Conservation (phyloP, 192 early-diverging fungal species). For the Linnemannia schmuckeri region DNA sequence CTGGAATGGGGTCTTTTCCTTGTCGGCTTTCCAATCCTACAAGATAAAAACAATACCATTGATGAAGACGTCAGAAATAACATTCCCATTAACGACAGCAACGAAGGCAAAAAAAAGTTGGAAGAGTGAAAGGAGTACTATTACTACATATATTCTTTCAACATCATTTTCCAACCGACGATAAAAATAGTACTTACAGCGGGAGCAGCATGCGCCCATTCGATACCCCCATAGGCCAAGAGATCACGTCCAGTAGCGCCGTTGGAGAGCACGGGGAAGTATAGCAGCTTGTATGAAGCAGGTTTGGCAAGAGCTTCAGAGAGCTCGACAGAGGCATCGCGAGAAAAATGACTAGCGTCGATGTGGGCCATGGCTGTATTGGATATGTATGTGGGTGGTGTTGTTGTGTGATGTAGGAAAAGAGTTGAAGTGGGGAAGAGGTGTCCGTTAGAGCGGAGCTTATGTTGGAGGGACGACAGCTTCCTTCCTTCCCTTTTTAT, state of each 20-base stretch:
- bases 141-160: not conserved
- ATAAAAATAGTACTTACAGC: not conserved
- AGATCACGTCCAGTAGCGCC: slow-evolving; percentile 21
- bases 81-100: not conserved
- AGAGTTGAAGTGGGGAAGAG: not conserved
- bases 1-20: slow-evolving; percentile 17
- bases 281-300: slow-evolving; percentile 11
- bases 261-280: slow-evolving; percentile 9
- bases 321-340: slow-evolving; percentile 2
- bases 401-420: not conserved
- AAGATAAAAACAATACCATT: not conserved
- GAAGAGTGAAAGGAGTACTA: not conserved
- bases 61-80: not conserved
- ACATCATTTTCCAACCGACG: not conserved
- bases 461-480: too few species aligned
- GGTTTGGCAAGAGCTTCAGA: slow-evolving; percentile 7
- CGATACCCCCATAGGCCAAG: slow-evolving; percentile 9
- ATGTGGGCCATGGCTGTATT: slow-evolving; percentile 8
- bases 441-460: too few species aligned
- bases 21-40: slow-evolving; percentile 24
- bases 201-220: slow-evolving; percentile 10
- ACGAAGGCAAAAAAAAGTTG: not conserved
- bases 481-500: too few species aligned
- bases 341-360: slow-evolving; percentile 22
- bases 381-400: not conserved